Base-by-base conservation (phyloP, 1,284 basidiomycete genomes). In the Grifola frondosa region DNA sequence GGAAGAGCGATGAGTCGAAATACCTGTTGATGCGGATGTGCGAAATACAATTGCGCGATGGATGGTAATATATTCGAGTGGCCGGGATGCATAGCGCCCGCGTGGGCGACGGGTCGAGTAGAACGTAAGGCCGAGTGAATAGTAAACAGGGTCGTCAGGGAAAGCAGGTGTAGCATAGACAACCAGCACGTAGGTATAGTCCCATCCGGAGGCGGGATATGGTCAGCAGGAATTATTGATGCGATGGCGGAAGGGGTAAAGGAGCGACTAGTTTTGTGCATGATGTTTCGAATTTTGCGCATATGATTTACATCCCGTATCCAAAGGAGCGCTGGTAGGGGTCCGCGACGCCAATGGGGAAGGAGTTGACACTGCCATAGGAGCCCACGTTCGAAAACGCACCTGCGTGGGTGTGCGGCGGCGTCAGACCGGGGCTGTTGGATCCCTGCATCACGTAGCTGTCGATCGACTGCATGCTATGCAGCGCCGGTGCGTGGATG, bases 291-390 rank as follows among this genome's bases (percentile, higher is more conserved):
- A 24, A 24, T 37, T 42, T 38, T 45, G 42, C 37, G 40, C 31
- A 37, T 48, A 37, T 40, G 17, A 21, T 62, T 81, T 74, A 89
- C 84, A 88, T 88, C 60, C 83, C 81, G 55, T 90, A 90, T 46
- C 80, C 84, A 59, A 85, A 90, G 53, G 73, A 70, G 58, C 79
- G 74, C 68, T 85, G 83, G 70, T 90, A 90, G 29, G 83, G 84
- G 65, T 88, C 85, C 56, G 73, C 79, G 45, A 85, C 67, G 49
- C 72, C 75, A 49, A 75, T 58, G 8, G 62, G 62, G 61, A 68
- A 70, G 24, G 62, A 58, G 46, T 58, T 60, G 32, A 65, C 57
- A 34, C 56, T 77, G 56, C 71, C 75, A 64, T 84, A 87, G 22
- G 74, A 58, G 40, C 78, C 74, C 44, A 70, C 69, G 49, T 69